A percentile compares a stretch with the other conserved stretches of the same genome.
Conservation (phyloP, 495 filamentous ascomycete genomes). For the Talaromyces liani region DNA sequence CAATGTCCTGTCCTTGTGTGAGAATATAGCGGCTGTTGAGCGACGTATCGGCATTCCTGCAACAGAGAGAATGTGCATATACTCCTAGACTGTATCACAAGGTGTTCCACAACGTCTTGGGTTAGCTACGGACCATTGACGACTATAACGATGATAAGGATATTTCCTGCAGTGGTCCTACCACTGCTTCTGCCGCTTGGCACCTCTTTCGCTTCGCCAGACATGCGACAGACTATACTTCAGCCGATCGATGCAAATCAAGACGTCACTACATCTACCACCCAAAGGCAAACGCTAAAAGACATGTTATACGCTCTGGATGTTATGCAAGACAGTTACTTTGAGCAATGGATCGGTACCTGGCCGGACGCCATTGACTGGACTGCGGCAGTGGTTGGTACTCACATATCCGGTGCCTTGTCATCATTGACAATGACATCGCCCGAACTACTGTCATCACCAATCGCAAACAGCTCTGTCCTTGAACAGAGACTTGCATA, state of each 20-base stretch:
- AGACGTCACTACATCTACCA: neutral
- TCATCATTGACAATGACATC: slow-evolving; percentile 48
- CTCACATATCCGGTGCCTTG: slow-evolving; percentile 66
- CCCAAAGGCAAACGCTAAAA: slow-evolving; percentile 19
- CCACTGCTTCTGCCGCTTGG: neutral
- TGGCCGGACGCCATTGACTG: slow-evolving; percentile 91
- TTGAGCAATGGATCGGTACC: slow-evolving; percentile 66
- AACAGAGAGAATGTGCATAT: neutral
- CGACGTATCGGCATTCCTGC: neutral
- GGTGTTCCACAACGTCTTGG: neutral
- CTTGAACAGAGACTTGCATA: slow-evolving; percentile 35
- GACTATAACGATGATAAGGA: neutral
- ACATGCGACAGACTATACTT: neutral
- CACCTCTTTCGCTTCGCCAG: neutral
- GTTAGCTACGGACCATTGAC: neutral
- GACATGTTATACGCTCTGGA: slow-evolving; percentile 54
- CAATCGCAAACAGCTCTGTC: slow-evolving; percentile 4
- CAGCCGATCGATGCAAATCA: neutral
- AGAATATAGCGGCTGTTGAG: neutral
- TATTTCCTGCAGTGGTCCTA: neutral
- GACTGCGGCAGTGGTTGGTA: slow-evolving; percentile 83
- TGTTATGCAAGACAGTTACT: slow-evolving; percentile 72
- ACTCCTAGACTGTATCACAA: neutral
- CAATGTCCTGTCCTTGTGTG: neutral
- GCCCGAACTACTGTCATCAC: slow-evolving; percentile 14